Percentiles rank a stretch among this genome's conserved stretches.
Evolutionary conservation across 2,329 filamentous ascomycete genomes (phyloP).

Genomic region (Canariomyces notabilis): DNA sequence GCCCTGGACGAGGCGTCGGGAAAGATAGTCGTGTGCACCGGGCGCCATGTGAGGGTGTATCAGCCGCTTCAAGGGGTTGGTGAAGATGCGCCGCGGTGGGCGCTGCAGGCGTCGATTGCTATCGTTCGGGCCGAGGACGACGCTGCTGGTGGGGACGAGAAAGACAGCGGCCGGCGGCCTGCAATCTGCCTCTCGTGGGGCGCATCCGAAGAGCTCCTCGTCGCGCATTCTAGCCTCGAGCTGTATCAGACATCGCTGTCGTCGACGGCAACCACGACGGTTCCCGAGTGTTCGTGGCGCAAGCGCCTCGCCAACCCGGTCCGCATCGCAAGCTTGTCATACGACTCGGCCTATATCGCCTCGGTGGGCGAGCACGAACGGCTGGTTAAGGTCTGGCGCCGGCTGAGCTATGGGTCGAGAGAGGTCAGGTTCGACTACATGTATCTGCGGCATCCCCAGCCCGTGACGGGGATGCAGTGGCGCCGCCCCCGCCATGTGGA

Average conservation of each 20-base stretch:
- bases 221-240: conserved; percentile 64
- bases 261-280: conserved; percentile 20
- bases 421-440: conserved; percentile 85
- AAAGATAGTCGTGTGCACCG: conserved; percentile 74
- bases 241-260: conserved; percentile 54
- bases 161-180: conserved; percentile 42
- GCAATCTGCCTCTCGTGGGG: conserved; percentile 72
- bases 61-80: conserved; percentile 65
- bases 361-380: conserved; percentile 73
- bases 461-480: conserved; percentile 85
- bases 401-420: conserved; percentile 75
- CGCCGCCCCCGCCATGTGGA: conserved; percentile 70
- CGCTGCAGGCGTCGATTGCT: conserved; percentile 57
- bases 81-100: conserved; percentile 62
- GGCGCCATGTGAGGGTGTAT: conserved; percentile 67
- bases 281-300: conserved; percentile 63
- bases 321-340: conserved; percentile 73
- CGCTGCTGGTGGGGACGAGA: conserved; percentile 29
- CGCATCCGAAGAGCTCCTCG: conserved; percentile 73
- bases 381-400: conserved; percentile 87
- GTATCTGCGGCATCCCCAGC: conserved; percentile 78
- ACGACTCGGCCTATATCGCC: conserved; percentile 82
- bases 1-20: conserved; percentile 76
- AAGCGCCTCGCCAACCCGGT: conserved; percentile 67
- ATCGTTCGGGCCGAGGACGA: conserved; percentile 27